These are phyloP conservation scores for Lactifluus pinguis DNA, from an alignment of 768 basidiomycete genomes.

Conservation along the genomic window DNA sequence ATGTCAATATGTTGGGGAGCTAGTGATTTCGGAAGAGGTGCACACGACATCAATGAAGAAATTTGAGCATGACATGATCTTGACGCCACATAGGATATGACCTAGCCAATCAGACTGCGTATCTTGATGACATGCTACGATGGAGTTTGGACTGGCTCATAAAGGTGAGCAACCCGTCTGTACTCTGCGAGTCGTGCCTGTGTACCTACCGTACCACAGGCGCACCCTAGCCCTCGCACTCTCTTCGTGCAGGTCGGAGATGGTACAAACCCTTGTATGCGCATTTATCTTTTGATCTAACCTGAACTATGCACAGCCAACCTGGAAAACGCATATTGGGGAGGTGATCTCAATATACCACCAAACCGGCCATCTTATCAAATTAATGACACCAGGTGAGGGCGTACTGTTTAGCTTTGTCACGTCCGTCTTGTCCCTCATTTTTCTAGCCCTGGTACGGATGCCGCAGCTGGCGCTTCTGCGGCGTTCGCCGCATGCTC, in stretches of 20 bases:
- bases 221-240: conserved; percentile 63
- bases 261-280: conserved; percentile 30
- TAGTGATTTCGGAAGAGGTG: conserved; percentile 72
- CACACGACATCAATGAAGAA: neutral
- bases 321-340: conserved; percentile 79
- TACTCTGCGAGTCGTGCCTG: neutral
- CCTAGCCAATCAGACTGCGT: conserved; percentile 75
- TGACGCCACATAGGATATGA: conserved; percentile 54
- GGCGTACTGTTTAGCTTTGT: neutral
- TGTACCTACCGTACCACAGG: conserved; percentile 35
- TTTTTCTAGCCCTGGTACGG: conserved; percentile 63
- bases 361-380: conserved; percentile 64
- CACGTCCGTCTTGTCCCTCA: neutral
- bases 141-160: conserved; percentile 93
- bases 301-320: conserved; percentile 30
- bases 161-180: conserved; percentile 41
- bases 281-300: neutral
- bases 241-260: conserved; percentile 73
- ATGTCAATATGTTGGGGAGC: conserved; percentile 91
- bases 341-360: conserved; percentile 74
- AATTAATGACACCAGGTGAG: conserved; percentile 57
- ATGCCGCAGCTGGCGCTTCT: conserved; percentile 75
- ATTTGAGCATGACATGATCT: neutral
- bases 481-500: conserved; percentile 87
- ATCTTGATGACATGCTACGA: conserved; percentile 84